These are phyloP conservation scores for Podaxis mareebaensis DNA, from an alignment of 768 basidiomycete species.

Conservation along the genomic window DNA sequence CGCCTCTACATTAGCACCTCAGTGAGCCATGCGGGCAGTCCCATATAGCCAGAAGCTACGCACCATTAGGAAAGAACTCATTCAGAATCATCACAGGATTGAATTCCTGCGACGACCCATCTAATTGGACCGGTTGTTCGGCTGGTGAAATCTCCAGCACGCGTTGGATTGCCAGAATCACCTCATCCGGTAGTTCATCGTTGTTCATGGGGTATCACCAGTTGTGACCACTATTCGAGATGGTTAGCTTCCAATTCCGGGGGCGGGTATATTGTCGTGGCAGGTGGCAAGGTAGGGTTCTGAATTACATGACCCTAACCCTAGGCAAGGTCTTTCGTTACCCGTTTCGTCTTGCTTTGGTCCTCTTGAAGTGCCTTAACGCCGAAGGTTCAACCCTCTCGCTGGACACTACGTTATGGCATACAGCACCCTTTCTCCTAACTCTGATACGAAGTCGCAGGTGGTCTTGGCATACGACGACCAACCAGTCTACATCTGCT, in stretches of 20 bases:
- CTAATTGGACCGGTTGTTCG: conserved; percentile 53
- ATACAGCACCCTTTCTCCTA: conserved; percentile 22
- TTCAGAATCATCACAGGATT: conserved; percentile 60
- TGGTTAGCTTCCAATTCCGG: background rate
- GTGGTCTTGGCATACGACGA: conserved; percentile 63
- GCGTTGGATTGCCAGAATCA: conserved; percentile 70
- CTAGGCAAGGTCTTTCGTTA: conserved; percentile 18
- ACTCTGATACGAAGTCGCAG: conserved; percentile 50
- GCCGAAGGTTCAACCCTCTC: background rate
- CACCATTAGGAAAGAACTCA: conserved; percentile 79
- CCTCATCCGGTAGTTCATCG: conserved; percentile 64
- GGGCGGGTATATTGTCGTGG: background rate
- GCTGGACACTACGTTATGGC: conserved; percentile 4
- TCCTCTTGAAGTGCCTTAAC: background rate
- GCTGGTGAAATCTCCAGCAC: conserved; percentile 56
- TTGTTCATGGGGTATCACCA: background rate
- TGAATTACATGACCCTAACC: conserved; percentile 24
- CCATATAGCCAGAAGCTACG: conserved; percentile 17
- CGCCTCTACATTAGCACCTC: conserved; percentile 50
- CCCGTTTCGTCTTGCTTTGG: conserved; percentile 1
- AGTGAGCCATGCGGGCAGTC: background rate
- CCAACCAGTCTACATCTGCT: conserved; percentile 70
- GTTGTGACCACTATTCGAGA: background rate
- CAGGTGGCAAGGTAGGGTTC: background rate
- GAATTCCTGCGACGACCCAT: conserved; percentile 59